Evolutionary conservation across 2,329 filamentous ascomycete genomes (phyloP).

Genomic region (Hypoxylon sp.): DNA sequence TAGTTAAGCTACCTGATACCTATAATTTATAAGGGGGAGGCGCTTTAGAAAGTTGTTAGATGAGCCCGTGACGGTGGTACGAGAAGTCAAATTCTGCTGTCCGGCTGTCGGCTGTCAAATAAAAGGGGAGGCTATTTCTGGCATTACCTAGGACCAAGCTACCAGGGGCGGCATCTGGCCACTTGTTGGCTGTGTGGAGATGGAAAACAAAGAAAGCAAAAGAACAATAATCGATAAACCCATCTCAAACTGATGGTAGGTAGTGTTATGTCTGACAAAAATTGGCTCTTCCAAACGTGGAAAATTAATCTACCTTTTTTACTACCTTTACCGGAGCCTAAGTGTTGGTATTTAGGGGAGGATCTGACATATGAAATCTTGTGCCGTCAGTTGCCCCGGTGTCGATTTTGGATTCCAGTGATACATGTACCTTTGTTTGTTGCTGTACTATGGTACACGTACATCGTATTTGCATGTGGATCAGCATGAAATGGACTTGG

Average conservation of each 20-base stretch:
- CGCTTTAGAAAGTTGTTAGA: not conserved
- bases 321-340: slow-evolving; percentile 4
- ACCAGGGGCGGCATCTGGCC: slow-evolving; percentile 27
- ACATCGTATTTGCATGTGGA: not conserved
- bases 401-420: slow-evolving; percentile 23
- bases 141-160: slow-evolving; percentile 4
- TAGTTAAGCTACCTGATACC: not conserved
- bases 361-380: slow-evolving; percentile 25
- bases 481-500: not conserved
- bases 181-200: slow-evolving; percentile 23
- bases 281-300: slow-evolving; percentile 3
- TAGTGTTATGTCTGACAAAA: slow-evolving; percentile 18
- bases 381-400: slow-evolving; percentile 9
- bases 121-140: slow-evolving; percentile 22
- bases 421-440: not conserved
- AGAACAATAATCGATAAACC: slow-evolving; percentile 13
- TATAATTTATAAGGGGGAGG: slow-evolving; percentile 1
- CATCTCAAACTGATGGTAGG: slow-evolving; percentile 9
- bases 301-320: not conserved
- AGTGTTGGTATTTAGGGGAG: not conserved
- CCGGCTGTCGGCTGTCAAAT: slow-evolving; percentile 7
- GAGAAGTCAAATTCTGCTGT: slow-evolving; percentile 3
- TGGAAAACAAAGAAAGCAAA: slow-evolving; percentile 8
- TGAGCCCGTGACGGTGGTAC: slow-evolving; percentile 13
- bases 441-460: not conserved